Percentiles rank a stretch among this genome's conserved stretches.
phyloP scores from a whole-genome alignment of 2,329 filamentous ascomycete species.

The Stylonectria norvegica region DNA sequence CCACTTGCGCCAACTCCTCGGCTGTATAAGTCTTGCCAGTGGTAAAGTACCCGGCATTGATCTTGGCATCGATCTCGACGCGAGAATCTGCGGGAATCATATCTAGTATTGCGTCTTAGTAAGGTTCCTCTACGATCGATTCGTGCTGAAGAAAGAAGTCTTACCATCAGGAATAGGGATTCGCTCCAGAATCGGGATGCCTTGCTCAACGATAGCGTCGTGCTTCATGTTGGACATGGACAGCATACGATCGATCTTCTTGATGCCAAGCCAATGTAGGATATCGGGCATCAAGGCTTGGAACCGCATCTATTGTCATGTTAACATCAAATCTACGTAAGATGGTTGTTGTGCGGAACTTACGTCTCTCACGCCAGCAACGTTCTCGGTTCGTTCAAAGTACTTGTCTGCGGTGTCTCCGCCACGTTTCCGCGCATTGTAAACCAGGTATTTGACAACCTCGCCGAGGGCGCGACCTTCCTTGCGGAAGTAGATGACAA shows the following conservation, averaged over 20 bases:
- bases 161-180: slow-evolving; percentile 75
- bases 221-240: slow-evolving; percentile 84
- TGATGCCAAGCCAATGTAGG: slow-evolving; percentile 89
- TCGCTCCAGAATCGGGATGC: slow-evolving; percentile 40
- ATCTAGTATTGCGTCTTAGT: slow-evolving; percentile 58
- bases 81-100: slow-evolving; percentile 85
- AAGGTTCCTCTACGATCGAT: background rate
- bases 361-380: slow-evolving; percentile 60
- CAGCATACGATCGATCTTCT: slow-evolving; percentile 91
- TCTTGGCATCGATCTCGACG: slow-evolving; percentile 92
- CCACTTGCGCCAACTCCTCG: slow-evolving; percentile 73
- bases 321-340: background rate
- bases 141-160: slow-evolving; percentile 50
- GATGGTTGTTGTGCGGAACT: background rate
- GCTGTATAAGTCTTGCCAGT: slow-evolving; percentile 78
- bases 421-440: slow-evolving; percentile 71
- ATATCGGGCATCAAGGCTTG: slow-evolving; percentile 95
- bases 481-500: slow-evolving; percentile 96
- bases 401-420: slow-evolving; percentile 76
- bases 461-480: slow-evolving; percentile 86
- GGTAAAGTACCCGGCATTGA: slow-evolving; percentile 76
- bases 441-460: slow-evolving; percentile 76
- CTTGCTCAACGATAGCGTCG: slow-evolving; percentile 73
- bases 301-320: slow-evolving; percentile 72
- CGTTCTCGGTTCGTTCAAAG: slow-evolving; percentile 89